A percentile compares a stretch with the other conserved stretches of the same genome.
phyloP scores from a whole-genome alignment of 2,329 filamentous ascomycete genomes.

The Verticillium isaacii region DNA sequence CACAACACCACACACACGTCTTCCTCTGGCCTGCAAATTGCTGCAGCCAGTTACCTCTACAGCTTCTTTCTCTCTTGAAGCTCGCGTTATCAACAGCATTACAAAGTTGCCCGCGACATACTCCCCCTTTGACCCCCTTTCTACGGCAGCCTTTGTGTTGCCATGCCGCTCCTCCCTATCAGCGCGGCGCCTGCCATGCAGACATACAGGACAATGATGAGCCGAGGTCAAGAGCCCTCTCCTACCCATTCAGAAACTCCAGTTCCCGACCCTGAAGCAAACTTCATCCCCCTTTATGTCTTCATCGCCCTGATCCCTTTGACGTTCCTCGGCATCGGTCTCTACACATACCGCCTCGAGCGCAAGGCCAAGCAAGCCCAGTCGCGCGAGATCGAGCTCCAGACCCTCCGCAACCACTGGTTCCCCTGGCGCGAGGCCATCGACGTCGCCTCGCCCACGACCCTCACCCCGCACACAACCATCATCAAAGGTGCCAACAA shows the following conservation, averaged over 20 bases:
- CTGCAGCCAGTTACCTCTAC: too few species aligned
- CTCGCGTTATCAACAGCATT: background rate
- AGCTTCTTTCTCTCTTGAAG: too few species aligned
- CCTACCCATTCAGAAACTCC: background rate
- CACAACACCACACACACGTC: too few species aligned
- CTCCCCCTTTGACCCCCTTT: background rate
- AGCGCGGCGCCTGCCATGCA: background rate
- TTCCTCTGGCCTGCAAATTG: too few species aligned
- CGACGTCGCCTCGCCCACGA: background rate
- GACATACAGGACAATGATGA: background rate
- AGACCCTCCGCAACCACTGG: conserved; percentile 4
- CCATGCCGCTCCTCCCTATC: background rate
- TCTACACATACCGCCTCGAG: conserved; percentile 2
- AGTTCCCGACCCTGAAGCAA: background rate
- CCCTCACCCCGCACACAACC: background rate
- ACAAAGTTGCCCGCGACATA: background rate
- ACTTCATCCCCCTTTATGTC: conserved; percentile 7
- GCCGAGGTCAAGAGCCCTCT: background rate
- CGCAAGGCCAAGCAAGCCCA: background rate
- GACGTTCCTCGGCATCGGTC: conserved; percentile 1
- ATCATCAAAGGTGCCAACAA: background rate
- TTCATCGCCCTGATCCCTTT: conserved; percentile 9
- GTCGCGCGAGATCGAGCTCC: conserved; percentile 9
- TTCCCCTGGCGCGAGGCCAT: conserved; percentile 11
- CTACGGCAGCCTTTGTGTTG: background rate